Conservation (phyloP, 1,284 basidiomycete species). For the Sporisorium scitamineum region DNA sequence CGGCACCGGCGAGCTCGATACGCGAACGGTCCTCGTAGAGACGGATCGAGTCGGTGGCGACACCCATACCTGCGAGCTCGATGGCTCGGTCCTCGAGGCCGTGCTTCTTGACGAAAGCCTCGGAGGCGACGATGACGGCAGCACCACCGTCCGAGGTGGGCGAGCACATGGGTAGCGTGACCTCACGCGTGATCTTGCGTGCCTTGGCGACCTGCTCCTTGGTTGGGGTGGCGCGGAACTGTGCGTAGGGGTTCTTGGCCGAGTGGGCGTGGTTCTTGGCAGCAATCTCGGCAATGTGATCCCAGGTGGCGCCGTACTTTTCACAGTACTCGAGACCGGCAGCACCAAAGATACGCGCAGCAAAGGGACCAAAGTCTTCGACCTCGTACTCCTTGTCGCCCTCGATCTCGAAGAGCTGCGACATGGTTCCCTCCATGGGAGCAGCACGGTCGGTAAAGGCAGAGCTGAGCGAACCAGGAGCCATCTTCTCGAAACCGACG, state of each 20-base stretch:
- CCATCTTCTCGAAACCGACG: conserved; percentile 82
- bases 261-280: conserved; percentile 88
- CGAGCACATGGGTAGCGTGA: conserved; percentile 88
- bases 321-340: conserved; percentile 82
- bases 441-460: conserved; percentile 79
- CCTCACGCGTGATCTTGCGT: conserved; percentile 76
- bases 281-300: conserved; percentile 79
- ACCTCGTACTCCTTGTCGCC: conserved; percentile 74
- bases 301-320: conserved; percentile 78
- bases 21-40: conserved; percentile 61
- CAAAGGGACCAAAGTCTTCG: conserved; percentile 75
- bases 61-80: conserved; percentile 71
- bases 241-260: conserved; percentile 84
- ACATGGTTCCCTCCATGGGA: conserved; percentile 73
- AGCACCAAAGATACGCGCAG: conserved; percentile 82
- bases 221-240: conserved; percentile 73
- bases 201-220: conserved; percentile 54
- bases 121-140: conserved; percentile 77
- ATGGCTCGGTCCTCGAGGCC: conserved; percentile 86
- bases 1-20: conserved; percentile 65
- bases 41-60: conserved; percentile 61
- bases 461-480: conserved; percentile 77
- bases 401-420: conserved; percentile 75
- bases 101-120: conserved; percentile 82
- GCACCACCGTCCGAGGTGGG: conserved; percentile 75